Conservation (phyloP, 768 basidiomycete species). For the Boletus rex-veris region DNA sequence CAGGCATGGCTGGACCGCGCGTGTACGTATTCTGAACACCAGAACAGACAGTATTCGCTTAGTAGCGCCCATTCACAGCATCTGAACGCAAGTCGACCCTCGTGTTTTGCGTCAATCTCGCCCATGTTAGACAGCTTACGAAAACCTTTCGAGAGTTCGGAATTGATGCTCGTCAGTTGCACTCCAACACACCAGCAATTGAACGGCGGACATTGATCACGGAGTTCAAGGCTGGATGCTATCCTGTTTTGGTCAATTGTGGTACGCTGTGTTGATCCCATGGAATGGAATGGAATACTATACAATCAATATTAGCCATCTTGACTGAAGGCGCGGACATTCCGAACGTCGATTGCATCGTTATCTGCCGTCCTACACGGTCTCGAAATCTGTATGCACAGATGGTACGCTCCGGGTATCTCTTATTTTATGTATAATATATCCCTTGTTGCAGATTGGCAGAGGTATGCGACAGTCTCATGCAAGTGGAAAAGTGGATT, state of each 20-base stretch:
- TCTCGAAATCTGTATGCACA: slow-evolving; percentile 89
- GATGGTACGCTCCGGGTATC: slow-evolving; percentile 55
- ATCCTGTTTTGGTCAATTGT: slow-evolving; percentile 88
- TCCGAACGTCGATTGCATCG: slow-evolving; percentile 88
- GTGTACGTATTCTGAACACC: slow-evolving; percentile 41
- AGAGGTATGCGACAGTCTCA: slow-evolving; percentile 88
- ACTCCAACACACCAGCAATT: slow-evolving; percentile 58
- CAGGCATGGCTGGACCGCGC: slow-evolving; percentile 85
- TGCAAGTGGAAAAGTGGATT: slow-evolving; percentile 74
- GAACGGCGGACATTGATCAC: slow-evolving; percentile 65
- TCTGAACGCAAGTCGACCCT: slow-evolving; percentile 78
- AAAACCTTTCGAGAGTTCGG: slow-evolving; percentile 68
- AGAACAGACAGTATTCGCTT: slow-evolving; percentile 2
- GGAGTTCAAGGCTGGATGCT: slow-evolving; percentile 67
- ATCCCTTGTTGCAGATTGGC: slow-evolving; percentile 63
- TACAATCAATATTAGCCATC: slow-evolving; percentile 47
- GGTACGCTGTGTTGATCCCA: slow-evolving; percentile 41
- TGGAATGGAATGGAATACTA: neutral
- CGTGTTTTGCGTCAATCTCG: slow-evolving; percentile 85
- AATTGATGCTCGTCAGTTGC: slow-evolving; percentile 81
- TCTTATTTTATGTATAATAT: neutral
- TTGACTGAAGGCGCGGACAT: slow-evolving; percentile 95
- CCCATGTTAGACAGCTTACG: slow-evolving; percentile 76
- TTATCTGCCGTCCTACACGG: slow-evolving; percentile 84
- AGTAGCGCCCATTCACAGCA: slow-evolving; percentile 20